Evolutionary conservation across 2,329 filamentous ascomycete genomes (phyloP).

Genomic region (Xylaria multiplex): DNA sequence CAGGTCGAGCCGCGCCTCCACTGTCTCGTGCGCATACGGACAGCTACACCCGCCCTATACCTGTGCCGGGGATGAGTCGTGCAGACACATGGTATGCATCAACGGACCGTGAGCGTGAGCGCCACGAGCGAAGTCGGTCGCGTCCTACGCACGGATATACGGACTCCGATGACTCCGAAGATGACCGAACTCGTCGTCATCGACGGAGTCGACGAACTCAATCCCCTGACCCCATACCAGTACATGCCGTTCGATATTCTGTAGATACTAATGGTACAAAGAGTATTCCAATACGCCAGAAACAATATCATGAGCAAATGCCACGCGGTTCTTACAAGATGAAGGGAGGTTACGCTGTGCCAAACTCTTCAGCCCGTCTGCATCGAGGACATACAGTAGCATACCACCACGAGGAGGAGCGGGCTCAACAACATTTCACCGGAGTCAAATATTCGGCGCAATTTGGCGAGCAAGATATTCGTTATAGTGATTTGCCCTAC

Average conservation of each 20-base stretch:
- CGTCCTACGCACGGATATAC: conserved; percentile 27
- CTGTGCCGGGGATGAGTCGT: conserved; percentile 37
- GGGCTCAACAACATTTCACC: conserved; percentile 29
- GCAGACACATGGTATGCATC: conserved; percentile 41
- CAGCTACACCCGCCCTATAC: conserved; percentile 39
- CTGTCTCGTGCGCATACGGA: conserved; percentile 44
- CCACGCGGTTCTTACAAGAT: conserved; percentile 33
- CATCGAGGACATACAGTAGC: conserved; percentile 28
- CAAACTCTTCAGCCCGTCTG: conserved; percentile 41
- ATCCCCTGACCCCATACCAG: conserved; percentile 41
- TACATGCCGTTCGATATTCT: conserved; percentile 21
- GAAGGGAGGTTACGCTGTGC: conserved; percentile 29
- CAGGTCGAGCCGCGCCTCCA: conserved; percentile 33
- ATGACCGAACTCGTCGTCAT: conserved; percentile 41
- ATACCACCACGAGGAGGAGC: conserved; percentile 40
- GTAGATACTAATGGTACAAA: conserved; percentile 30
- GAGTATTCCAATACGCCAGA: conserved; percentile 34
- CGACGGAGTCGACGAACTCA: conserved; percentile 41
- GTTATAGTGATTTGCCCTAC: conserved; percentile 35
- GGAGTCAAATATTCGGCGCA: conserved; percentile 40
- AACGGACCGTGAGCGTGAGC: conserved; percentile 40
- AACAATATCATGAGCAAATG: conserved; percentile 35
- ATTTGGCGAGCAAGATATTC: conserved; percentile 29
- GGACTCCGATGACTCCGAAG: conserved; percentile 44
- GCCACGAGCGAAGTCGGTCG: conserved; percentile 38